Evolutionary conservation across 1,139 yeast species (phyloP).

Genomic region (Taiozyma sp.): DNA sequence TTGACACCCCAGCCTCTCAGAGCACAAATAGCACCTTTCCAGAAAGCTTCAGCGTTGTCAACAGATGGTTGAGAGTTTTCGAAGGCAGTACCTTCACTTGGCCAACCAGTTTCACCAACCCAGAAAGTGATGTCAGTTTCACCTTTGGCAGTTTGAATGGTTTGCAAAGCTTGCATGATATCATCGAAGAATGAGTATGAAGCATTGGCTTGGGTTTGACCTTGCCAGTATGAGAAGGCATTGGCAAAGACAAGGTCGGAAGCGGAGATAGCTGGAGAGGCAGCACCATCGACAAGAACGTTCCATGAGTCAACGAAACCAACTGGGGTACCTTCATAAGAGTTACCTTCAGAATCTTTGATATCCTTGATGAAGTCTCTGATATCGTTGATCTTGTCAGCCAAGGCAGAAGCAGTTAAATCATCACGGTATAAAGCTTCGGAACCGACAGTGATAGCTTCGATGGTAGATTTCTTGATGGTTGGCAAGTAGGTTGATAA

Average conservation of each 20-base stretch:
- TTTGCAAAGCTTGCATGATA: slow-evolving; percentile 92
- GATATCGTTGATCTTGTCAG: slow-evolving; percentile 55
- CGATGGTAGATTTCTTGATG: slow-evolving; percentile 62
- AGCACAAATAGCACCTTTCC: slow-evolving; percentile 87
- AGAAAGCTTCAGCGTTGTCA: slow-evolving; percentile 70
- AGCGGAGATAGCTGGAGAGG: slow-evolving; percentile 66
- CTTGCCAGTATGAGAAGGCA: slow-evolving; percentile 99
- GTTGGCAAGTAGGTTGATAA: slow-evolving; percentile 63
- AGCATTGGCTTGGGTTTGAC: slow-evolving; percentile 76
- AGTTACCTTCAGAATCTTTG: slow-evolving; percentile 75
- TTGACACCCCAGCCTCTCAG: slow-evolving; percentile 94
- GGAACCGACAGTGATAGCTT: slow-evolving; percentile 81
- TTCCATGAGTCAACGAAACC: slow-evolving; percentile 98
- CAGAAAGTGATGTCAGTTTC: slow-evolving; percentile 80
- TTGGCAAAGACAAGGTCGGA: slow-evolving; percentile 86
- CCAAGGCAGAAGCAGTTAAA: slow-evolving; percentile 64
- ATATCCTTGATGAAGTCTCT: slow-evolving; percentile 53
- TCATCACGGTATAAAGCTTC: slow-evolving; percentile 90
- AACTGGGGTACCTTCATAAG: slow-evolving; percentile 67
- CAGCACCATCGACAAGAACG: slow-evolving; percentile 73
- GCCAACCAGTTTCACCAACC: slow-evolving; percentile 99
- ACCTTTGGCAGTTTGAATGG: slow-evolving; percentile 81
- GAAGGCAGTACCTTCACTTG: slow-evolving; percentile 78
- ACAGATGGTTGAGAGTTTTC: slow-evolving; percentile 62
- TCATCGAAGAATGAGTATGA: slow-evolving; percentile 91